Conservation (phyloP, 306 rosid species). For the Carpinus viminea region DNA sequence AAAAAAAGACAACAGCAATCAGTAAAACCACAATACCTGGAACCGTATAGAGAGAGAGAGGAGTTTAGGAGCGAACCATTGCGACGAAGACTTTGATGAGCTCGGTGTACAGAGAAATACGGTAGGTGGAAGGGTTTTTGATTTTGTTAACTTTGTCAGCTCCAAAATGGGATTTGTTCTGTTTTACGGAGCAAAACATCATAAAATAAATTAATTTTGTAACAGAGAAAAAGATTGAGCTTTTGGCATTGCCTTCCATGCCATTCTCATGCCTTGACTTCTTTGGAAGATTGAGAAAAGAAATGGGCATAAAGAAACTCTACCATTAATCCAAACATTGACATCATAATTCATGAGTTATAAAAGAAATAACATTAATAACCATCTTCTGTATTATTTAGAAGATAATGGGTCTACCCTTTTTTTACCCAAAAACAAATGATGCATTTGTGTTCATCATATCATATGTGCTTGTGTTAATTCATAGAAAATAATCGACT, state of each 20-base stretch:
- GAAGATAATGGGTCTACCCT: too few relatives aligned
- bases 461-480: too few relatives aligned
- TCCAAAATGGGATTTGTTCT: not conserved
- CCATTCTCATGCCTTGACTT: not conserved
- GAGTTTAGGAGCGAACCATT: constrained; percentile 31
- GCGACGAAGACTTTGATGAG: not conserved
- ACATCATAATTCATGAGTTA: too few relatives aligned
- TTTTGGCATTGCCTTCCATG: not conserved
- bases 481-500: too few relatives aligned
- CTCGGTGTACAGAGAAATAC: not conserved
- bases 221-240: too few relatives aligned
- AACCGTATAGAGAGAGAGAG: not conserved
- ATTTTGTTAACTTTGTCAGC: not conserved
- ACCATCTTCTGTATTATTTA: too few relatives aligned
- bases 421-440: too few relatives aligned
- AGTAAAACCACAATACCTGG: not conserved
- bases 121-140: too few relatives aligned
- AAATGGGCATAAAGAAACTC: not conserved
- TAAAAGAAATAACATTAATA: too few relatives aligned
- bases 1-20: not conserved
- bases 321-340: too few relatives aligned
- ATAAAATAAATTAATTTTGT: too few relatives aligned
- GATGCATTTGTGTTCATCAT: too few relatives aligned
- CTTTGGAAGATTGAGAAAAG: not conserved
- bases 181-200: not conserved